Conservation (phyloP, 495 filamentous ascomycete species). For the Aspergillus heteromorphus region DNA sequence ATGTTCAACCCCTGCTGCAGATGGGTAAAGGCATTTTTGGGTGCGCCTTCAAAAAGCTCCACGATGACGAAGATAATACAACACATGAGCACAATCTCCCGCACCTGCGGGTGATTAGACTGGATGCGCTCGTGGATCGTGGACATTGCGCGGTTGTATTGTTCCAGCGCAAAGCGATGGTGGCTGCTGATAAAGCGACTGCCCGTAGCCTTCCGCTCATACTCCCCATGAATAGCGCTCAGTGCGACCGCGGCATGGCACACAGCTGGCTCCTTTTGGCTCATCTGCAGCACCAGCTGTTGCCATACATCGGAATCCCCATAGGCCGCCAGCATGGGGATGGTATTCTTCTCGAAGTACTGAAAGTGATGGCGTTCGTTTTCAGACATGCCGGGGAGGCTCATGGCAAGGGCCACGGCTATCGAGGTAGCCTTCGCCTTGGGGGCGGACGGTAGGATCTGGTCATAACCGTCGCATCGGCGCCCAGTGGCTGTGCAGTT, state of each 20-base stretch:
- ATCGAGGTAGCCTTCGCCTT: neutral
- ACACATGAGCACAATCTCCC: conserved; percentile 14
- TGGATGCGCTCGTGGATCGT: conserved; percentile 9
- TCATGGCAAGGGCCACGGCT: neutral
- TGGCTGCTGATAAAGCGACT: neutral
- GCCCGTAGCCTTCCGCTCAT: neutral
- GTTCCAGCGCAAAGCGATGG: neutral
- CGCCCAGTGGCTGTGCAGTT: neutral
- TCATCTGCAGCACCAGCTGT: conserved; percentile 39
- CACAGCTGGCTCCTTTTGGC: conserved; percentile 42
- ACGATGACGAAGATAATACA: conserved; percentile 17
- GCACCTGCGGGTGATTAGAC: conserved; percentile 16
- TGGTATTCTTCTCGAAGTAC: conserved; percentile 39
- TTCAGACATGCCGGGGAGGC: neutral
- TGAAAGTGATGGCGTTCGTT: conserved; percentile 17
- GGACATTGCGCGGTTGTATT: neutral
- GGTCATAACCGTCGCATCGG: neutral
- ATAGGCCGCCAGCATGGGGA: conserved; percentile 35
- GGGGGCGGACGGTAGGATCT: neutral
- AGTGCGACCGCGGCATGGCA: conserved; percentile 49
- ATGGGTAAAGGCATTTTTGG: conserved; percentile 15
- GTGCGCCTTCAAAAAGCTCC: conserved; percentile 18
- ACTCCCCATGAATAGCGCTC: conserved; percentile 21
- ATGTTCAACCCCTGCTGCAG: conserved; percentile 13
- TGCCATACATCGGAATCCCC: conserved; percentile 45